phyloP scores from a whole-genome alignment of 768 basidiomycete genomes.

The Tulasnella sp. region DNA sequence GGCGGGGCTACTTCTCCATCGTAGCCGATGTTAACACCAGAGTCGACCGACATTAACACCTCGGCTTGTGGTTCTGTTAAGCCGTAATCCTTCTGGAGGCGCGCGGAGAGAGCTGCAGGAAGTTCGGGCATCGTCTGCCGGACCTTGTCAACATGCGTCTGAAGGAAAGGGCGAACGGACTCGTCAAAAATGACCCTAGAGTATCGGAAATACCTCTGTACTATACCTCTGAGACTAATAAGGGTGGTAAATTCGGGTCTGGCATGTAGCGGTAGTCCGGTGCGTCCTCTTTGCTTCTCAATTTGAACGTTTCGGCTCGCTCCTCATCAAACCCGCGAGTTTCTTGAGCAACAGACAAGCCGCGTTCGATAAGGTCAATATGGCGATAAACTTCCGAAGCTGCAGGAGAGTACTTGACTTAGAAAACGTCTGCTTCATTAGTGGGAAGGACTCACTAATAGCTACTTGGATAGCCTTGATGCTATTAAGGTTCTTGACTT shows the following conservation, averaged over 20 bases:
- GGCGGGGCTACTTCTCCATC: slow-evolving; percentile 44
- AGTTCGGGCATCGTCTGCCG: slow-evolving; percentile 60
- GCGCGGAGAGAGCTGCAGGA: slow-evolving; percentile 51
- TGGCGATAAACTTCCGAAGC: slow-evolving; percentile 80
- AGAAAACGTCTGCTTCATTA: not conserved
- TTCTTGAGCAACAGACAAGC: slow-evolving; percentile 58
- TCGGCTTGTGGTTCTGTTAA: slow-evolving; percentile 61
- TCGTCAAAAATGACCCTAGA: not conserved
- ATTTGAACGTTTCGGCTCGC: slow-evolving; percentile 66
- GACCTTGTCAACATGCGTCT: slow-evolving; percentile 58
- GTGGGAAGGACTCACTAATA: slow-evolving; percentile 52
- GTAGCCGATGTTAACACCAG: slow-evolving; percentile 50
- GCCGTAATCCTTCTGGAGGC: slow-evolving; percentile 44
- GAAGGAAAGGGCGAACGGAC: slow-evolving; percentile 32
- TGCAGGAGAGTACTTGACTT: slow-evolving; percentile 29
- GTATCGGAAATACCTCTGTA: not conserved
- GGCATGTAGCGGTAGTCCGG: slow-evolving; percentile 99
- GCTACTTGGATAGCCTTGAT: slow-evolving; percentile 76
- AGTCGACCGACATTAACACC: slow-evolving; percentile 66
- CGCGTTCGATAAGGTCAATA: slow-evolving; percentile 43
- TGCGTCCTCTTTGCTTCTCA: slow-evolving; percentile 87
- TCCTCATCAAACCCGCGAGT: slow-evolving; percentile 86
- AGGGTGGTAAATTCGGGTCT: slow-evolving; percentile 80
- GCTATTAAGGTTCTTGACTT: slow-evolving; percentile 96
- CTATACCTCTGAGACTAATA: slow-evolving; percentile 35